Evolutionary conservation across 768 basidiomycete species (phyloP).

Genomic region (Glaciozyma martinii): DNA sequence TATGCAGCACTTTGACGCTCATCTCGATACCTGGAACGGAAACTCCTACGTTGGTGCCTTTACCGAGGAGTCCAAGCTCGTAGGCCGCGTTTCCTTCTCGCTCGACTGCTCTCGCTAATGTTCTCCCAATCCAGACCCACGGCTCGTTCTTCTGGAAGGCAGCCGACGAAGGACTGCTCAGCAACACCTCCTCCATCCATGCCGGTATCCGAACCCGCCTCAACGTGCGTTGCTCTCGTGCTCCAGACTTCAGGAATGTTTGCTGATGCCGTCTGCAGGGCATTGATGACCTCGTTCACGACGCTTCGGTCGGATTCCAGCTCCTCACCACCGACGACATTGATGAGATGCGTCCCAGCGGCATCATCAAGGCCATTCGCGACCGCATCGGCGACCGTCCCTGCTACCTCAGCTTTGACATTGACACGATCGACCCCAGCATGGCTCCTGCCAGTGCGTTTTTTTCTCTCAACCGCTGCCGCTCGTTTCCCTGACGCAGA

Average conservation of each 20-base stretch:
- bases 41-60: constrained; percentile 1
- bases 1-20: constrained; percentile 13
- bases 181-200: constrained; percentile 60
- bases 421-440: constrained; percentile 74
- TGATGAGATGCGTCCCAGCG: constrained; percentile 42
- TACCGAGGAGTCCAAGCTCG: constrained; percentile 45
- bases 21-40: constrained; percentile 8
- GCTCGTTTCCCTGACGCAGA: not conserved
- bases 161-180: constrained; percentile 64
- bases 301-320: constrained; percentile 21
- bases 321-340: constrained; percentile 21
- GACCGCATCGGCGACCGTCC: constrained; percentile 62
- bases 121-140: constrained; percentile 7
- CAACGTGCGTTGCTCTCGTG: constrained; percentile 41
- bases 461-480: not conserved
- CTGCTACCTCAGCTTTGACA: constrained; percentile 72
- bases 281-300: constrained; percentile 31
- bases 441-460: constrained; percentile 54
- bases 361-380: constrained; percentile 63
- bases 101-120: not conserved
- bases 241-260: not conserved
- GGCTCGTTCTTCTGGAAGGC: constrained; percentile 72
- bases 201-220: constrained; percentile 78
- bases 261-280: constrained; percentile 45
- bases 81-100: constrained; percentile 34